Base-by-base conservation (phyloP, 192 early-diverging fungal species). In the Lobosporangium transversale region DNA sequence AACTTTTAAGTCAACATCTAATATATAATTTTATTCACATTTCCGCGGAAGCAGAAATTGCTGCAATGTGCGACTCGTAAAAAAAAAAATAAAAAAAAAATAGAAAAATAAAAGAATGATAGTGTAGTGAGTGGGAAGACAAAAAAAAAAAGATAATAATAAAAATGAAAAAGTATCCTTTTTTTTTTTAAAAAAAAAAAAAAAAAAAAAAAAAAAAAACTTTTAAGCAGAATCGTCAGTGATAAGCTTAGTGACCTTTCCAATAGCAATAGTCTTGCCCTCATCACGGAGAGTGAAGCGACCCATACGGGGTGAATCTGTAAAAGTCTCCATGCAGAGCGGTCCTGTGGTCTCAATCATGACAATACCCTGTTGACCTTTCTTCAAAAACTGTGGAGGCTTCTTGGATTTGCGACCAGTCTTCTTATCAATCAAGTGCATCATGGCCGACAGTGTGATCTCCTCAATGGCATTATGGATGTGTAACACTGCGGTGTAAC, bases 251-350 rank as follows among this genome's bases (percentile, higher is more conserved):
- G 91, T 90, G 48, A 99, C 84, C 81, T 95, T 95, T 62, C 98
- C 98, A 58, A 99, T 92, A 32, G 97, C 98, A 76, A 96, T 88
- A n/a, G 94, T 96, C 66, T 85, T 88, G 64, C 94, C 95, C 86
- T 99, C 96, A 70, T 98, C 96, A 67, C 98, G 92, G 27, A 99
- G 85, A n/a, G 97, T 99, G 82, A 99, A 98, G 50, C 98, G 89
- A 40, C 98, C 98, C 11, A 99, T 80, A 70, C 97, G 95, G 43
- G 93, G 91, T 58, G 93, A 91, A 24, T 94, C 92, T 18, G 84
- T 83, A 81, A 91, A 98, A 27, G 89, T 84, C 76, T 99, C 98
- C 11, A 97, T 80, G 66, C 95, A 96, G 21, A 98, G 80, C 11
- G 92, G 84, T 53, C 88, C 87, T 50, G 82, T 56, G 18, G 88